phyloP scores from a whole-genome alignment of 2,329 filamentous ascomycete genomes.

The Fusarium xylarioides region DNA sequence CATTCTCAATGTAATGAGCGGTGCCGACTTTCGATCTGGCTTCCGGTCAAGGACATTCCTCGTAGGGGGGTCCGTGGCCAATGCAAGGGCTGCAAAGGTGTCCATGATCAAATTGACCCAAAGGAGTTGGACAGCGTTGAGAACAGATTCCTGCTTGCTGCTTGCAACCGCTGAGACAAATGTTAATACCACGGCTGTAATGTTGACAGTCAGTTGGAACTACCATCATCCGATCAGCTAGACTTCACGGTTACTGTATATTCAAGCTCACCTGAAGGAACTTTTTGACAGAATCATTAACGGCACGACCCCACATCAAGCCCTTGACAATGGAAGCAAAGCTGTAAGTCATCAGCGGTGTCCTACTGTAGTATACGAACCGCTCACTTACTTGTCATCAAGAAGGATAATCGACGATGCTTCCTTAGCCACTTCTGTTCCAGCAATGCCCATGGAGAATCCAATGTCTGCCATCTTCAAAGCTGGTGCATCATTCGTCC shows the following conservation, averaged over 20 bases:
- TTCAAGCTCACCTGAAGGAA: conserved; percentile 61
- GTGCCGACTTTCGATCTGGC: conserved; percentile 69
- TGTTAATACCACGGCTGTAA: conserved; percentile 67
- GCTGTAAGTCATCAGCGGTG: conserved; percentile 27
- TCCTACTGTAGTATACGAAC: background rate
- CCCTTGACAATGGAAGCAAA: conserved; percentile 68
- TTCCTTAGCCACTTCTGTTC: conserved; percentile 70
- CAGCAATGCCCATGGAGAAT: conserved; percentile 72
- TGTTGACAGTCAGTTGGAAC: conserved; percentile 71
- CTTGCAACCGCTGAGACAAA: conserved; percentile 67
- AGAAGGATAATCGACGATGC: conserved; percentile 70
- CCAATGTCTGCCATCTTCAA: conserved; percentile 70
- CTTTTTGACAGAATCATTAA: conserved; percentile 71
- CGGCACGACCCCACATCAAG: conserved; percentile 69
- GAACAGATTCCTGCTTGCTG: conserved; percentile 59
- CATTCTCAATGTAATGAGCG: conserved; percentile 75
- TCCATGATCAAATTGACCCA: conserved; percentile 74
- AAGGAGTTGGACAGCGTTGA: conserved; percentile 68
- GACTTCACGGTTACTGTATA: background rate
- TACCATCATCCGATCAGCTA: conserved; percentile 43
- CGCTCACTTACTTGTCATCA: conserved; percentile 60
- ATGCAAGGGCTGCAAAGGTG: conserved; percentile 69
- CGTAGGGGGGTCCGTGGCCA: conserved; percentile 71
- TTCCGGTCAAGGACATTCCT: conserved; percentile 65
- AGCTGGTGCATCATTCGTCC: conserved; percentile 69